Evolutionary conservation across 2,329 filamentous ascomycete genomes (phyloP).

Genomic region (Thermochaetoides dissita): DNA sequence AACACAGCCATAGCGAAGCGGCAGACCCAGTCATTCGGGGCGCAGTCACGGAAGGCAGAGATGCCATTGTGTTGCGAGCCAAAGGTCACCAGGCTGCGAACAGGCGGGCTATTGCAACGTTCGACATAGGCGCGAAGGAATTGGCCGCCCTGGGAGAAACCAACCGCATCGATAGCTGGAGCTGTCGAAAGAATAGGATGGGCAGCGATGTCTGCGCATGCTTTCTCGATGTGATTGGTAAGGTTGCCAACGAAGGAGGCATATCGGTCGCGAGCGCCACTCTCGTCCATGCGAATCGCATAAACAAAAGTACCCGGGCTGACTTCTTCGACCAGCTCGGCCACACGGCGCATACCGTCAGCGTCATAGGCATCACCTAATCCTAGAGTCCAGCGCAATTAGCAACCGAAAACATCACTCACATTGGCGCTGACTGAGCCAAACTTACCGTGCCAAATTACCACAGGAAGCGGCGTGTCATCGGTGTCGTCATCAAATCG

Average conservation of each 20-base stretch:
- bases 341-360: constrained; percentile 60
- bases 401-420: background rate
- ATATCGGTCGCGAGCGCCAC: constrained; percentile 55
- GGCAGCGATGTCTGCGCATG: constrained; percentile 62
- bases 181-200: constrained; percentile 72
- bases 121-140: constrained; percentile 88
- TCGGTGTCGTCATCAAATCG: constrained; percentile 22
- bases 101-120: constrained; percentile 63
- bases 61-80: constrained; percentile 92
- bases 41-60: constrained; percentile 63
- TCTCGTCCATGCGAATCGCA: constrained; percentile 56
- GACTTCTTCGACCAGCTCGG: constrained; percentile 52
- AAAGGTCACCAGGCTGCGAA: constrained; percentile 73
- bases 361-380: constrained; percentile 60
- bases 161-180: constrained; percentile 75
- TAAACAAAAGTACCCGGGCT: constrained; percentile 80
- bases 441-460: constrained; percentile 75
- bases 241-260: constrained; percentile 88
- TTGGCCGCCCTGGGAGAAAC: constrained; percentile 91
- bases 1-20: constrained; percentile 65
- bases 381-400: constrained; percentile 17
- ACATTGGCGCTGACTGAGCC: background rate
- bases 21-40: constrained; percentile 62
- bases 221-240: constrained; percentile 58
- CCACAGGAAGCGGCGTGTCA: constrained; percentile 66